phyloP scores from a whole-genome alignment of 192 early-diverging fungal species.

The Kickxella alabastrina region DNA sequence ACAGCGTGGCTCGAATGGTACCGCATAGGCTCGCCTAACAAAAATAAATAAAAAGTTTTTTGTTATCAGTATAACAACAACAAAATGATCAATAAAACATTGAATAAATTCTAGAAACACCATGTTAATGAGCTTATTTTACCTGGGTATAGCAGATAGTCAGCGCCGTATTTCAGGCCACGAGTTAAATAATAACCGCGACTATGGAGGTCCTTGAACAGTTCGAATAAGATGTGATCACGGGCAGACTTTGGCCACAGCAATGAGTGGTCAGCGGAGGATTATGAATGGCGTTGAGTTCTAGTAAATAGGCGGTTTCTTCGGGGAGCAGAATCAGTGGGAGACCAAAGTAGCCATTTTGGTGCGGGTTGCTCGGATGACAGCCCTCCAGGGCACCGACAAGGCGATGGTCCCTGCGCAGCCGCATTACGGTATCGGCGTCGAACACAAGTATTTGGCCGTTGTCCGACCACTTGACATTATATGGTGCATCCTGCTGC shows the following conservation, averaged over 20 bases:
- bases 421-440: conserved; percentile 25
- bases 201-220: conserved; percentile 64
- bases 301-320: conserved; percentile 58
- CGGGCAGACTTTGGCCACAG: conserved; percentile 33
- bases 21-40: conserved; percentile 60
- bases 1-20: conserved; percentile 69
- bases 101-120: background rate
- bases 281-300: conserved; percentile 12
- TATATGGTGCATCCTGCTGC: too few relatives aligned
- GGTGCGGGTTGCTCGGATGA: conserved; percentile 64
- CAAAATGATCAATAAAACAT: too few relatives aligned
- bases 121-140: background rate
- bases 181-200: conserved; percentile 64
- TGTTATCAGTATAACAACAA: too few relatives aligned
- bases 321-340: conserved; percentile 72
- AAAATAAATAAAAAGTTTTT: background rate
- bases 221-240: conserved; percentile 34
- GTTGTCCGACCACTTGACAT: background rate
- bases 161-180: conserved; percentile 83
- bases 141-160: conserved; percentile 74
- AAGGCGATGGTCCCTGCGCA: conserved; percentile 58
- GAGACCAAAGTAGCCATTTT: conserved; percentile 73
- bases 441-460: conserved; percentile 22
- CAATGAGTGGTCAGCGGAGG: too few relatives aligned
- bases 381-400: conserved; percentile 67